A percentile compares a stretch with the other conserved stretches of the same genome.
phyloP scores from a whole-genome alignment of 139 green algal species.

The Chlorella sp. region DNA sequence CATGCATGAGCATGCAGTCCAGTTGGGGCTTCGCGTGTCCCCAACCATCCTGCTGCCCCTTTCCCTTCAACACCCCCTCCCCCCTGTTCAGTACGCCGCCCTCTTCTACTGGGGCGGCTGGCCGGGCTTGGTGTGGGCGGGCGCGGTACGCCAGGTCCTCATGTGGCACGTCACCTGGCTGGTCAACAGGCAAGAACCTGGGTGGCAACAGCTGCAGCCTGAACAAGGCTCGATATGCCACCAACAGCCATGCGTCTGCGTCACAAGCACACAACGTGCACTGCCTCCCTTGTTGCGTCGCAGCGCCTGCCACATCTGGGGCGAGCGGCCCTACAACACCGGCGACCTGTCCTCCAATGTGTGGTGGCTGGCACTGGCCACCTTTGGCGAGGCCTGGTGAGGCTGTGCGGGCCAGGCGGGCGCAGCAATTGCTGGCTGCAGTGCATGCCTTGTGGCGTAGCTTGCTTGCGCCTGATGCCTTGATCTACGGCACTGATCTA shows the following conservation, averaged over 20 bases:
- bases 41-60: no score
- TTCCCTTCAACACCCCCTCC: neutral
- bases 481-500: no score
- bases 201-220: neutral
- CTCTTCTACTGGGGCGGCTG: conserved; percentile 91
- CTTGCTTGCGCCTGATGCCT: no score
- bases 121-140: conserved; percentile 93
- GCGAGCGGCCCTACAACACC: conserved; percentile 88
- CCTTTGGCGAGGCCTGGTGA: conserved; percentile 95
- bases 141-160: conserved; percentile 84
- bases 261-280: no score
- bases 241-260: no score
- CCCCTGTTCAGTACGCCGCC: conserved; percentile 62
- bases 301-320: conserved; percentile 90
- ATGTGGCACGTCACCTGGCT: conserved; percentile 99
- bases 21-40: no score
- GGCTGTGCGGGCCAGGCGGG: no score
- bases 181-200: conserved; percentile 81
- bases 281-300: no score
- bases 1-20: no score
- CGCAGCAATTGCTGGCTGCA: no score
- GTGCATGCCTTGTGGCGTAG: no score
- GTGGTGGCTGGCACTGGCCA: conserved; percentile 85
- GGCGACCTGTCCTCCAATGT: conserved; percentile 86
- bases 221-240: no score